Evolutionary conservation across 1,139 yeast genomes (phyloP), one percentile per base, ranked within the genome.

Genomic region (Hansenula lynferdii): DNA sequence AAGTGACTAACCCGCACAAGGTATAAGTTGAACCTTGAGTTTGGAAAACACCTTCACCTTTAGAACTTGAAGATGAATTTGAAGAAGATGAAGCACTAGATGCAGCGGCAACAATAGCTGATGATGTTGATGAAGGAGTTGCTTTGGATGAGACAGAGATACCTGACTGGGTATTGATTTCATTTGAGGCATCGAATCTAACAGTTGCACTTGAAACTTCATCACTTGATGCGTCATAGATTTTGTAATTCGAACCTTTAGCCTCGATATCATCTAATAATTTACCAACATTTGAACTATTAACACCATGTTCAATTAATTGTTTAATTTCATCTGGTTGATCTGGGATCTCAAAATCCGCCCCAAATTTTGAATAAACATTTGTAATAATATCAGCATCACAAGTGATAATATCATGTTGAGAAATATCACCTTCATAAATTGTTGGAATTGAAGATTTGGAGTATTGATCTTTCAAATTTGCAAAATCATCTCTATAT

Each of bases 181-280:
- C 55, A 53, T 69, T 64, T 3, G 55, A 53, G n/a, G 59, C 43
- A 26, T 48, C 51, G 39, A 83, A 78, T 2, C 75, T 69, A 27
- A 80, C 80, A 21, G 73, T 64, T 30, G 86, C 76, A 29, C 78
- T 76, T 27, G 62, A 55, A 37, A 86, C 72, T 37, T 58, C 58
- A 21, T 77, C 70, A 38, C 78, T 80, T 26, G 67, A 67, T 29
- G 66, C 58, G 48, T 83, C 83, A 46, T 65, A 60, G 34, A 78
- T 62, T 9, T 65, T 57, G 54, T 65, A 72, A 32, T 65, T 65
- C 15, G 78, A 60, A 23, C 64, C 60, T 39, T 62, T 64, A 9
- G 60, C 54, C 35, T 58, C 52, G 32, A 74, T 56, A 26, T 58
- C 57, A 20, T 60, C 58, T 41, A 77, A 57, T 37, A 77, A 58